phyloP scores from a whole-genome alignment of 1,284 basidiomycete species.

The Trichosporon asahii region DNA sequence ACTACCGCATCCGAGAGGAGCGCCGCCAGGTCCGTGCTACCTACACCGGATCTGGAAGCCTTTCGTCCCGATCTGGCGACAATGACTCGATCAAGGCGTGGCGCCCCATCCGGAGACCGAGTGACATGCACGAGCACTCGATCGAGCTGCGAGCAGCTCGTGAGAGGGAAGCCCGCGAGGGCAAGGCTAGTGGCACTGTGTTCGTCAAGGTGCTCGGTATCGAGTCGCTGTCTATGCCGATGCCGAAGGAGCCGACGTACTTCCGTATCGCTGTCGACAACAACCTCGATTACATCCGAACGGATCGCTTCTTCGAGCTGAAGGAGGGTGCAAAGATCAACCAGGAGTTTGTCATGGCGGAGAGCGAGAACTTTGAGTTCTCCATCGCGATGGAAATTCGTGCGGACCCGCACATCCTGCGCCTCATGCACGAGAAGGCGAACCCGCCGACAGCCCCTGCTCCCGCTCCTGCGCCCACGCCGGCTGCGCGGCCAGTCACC shows the following conservation, averaged over 20 bases:
- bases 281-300: conserved; percentile 93
- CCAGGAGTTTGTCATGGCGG: conserved; percentile 84
- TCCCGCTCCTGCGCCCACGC: conserved; percentile 48
- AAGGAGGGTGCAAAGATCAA: conserved; percentile 67
- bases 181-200: conserved; percentile 82
- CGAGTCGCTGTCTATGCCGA: conserved; percentile 65
- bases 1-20: conserved; percentile 64
- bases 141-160: conserved; percentile 79
- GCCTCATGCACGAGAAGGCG: conserved; percentile 58
- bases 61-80: conserved; percentile 67
- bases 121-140: conserved; percentile 93
- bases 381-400: conserved; percentile 78
- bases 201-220: conserved; percentile 90
- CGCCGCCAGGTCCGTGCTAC: conserved; percentile 71
- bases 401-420: conserved; percentile 72
- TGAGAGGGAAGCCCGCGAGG: conserved; percentile 64
- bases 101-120: conserved; percentile 79
- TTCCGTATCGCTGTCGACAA: conserved; percentile 93
- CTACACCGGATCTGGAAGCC: conserved; percentile 60
- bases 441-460: conserved; percentile 38
- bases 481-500: neutral
- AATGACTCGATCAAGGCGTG: conserved; percentile 71
- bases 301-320: conserved; percentile 67
- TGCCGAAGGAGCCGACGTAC: conserved; percentile 68
- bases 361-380: conserved; percentile 77